These are phyloP conservation scores for Leccinum incarnatum DNA, from an alignment of 768 basidiomycete species.

Conservation along the genomic window DNA sequence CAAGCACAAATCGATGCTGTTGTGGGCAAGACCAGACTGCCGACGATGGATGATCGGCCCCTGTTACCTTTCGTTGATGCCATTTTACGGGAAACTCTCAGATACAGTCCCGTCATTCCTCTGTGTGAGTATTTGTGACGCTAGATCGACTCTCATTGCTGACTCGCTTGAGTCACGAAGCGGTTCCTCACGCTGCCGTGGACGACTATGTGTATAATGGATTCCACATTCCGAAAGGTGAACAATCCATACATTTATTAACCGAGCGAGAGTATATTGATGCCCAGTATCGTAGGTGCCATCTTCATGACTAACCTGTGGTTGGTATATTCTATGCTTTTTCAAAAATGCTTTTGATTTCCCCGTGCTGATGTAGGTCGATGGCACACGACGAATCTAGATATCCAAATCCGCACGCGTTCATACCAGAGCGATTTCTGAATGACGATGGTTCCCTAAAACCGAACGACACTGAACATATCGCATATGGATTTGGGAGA, in stretches of 20 bases:
- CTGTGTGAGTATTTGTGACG: background rate
- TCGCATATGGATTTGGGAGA: background rate
- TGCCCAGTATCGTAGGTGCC: background rate
- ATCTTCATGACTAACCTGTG: background rate
- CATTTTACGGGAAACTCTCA: background rate
- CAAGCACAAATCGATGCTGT: background rate
- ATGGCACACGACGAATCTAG: background rate
- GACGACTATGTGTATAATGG: background rate
- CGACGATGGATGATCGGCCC: background rate
- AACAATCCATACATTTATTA: too few species aligned
- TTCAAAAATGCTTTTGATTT: background rate
- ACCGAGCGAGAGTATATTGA: background rate
- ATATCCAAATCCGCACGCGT: background rate
- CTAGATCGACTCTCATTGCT: background rate
- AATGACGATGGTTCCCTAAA: background rate
- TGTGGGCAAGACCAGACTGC: background rate
- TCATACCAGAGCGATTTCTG: background rate
- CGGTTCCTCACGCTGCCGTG: background rate
- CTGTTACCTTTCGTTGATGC: background rate
- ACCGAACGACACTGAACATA: background rate
- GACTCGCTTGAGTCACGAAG: background rate
- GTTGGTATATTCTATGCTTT: background rate
- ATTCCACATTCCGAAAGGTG: background rate
- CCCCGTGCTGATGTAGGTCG: background rate
- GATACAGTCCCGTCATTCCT: background rate